Conservation (phyloP, 1,284 basidiomycete genomes). For the Sphaerobolus stellatus region DNA sequence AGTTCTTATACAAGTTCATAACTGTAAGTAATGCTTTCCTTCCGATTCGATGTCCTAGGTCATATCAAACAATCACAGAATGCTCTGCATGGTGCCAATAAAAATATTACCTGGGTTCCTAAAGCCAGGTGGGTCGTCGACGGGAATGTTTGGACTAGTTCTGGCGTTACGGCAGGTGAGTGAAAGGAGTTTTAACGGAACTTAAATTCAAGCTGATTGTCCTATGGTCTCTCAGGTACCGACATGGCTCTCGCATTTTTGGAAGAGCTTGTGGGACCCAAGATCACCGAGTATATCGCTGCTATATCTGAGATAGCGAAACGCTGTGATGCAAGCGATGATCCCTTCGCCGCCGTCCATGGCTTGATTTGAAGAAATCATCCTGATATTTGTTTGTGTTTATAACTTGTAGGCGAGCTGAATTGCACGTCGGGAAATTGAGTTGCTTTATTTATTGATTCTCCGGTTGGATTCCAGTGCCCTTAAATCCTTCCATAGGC, state of each 20-base stretch:
- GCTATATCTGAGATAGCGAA: neutral
- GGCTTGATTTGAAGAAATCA: constrained; percentile 15
- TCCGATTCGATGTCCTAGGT: neutral
- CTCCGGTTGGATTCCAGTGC: too few relatives aligned
- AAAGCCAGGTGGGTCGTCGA: constrained; percentile 23
- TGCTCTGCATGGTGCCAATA: constrained; percentile 1
- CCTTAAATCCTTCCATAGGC: too few relatives aligned
- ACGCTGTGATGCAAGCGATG: neutral
- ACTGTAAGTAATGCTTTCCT: neutral
- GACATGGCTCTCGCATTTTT: neutral
- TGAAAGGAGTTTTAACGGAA: too few relatives aligned
- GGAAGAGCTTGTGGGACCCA: neutral
- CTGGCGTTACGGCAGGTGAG: constrained; percentile 18
- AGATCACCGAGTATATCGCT: neutral
- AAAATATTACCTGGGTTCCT: constrained; percentile 17
- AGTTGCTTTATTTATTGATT: too few relatives aligned
- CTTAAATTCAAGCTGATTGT: neutral
- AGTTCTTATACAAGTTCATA: neutral
- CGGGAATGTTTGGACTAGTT: constrained; percentile 20
- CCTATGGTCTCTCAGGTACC: neutral
- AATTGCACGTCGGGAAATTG: too few relatives aligned
- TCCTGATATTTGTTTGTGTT: too few relatives aligned
- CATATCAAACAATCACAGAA: neutral
- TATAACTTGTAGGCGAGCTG: too few relatives aligned
- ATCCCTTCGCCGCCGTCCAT: neutral